Evolutionary conservation across 75 land plant species (phyloP), one percentile per base, ranked within the genome.

Genomic region (Cryptomeria japonica): DNA sequence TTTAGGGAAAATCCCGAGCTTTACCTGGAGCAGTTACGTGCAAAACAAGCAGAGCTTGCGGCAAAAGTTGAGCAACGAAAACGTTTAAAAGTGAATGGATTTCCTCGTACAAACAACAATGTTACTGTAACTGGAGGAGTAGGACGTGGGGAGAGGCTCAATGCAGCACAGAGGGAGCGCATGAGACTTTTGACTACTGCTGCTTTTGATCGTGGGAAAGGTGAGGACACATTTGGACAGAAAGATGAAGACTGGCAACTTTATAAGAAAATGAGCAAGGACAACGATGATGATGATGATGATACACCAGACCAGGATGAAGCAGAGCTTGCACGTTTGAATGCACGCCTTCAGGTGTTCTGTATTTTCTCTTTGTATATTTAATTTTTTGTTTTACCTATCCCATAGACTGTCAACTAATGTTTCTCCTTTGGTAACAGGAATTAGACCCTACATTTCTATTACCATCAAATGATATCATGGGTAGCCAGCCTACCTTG

Each of bases 171-270:
- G 89, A 98, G 91, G 84, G 99, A 98, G 77, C 95, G 99, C 42
- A 98, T 98, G 99, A 98, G 96, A 42, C 96, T 98, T 56, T 86
- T 98, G 76, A 96, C 99, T 15, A 93, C 98, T 39, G 99, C 99
- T 68, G 99, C 99, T 51, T 98, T 98, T 92, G 99, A 98, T 88
- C 90, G 99, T 39, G 99, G 99, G 38, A 98, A 98, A 87, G 99
- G 96, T 83, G 99, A 98, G 88, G 99, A 98, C 86, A 98, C 99
- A 11, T 98, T 98, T 93, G 99, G 99, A 80, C 92, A 92, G 83
- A 94, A 89, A 70, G 99, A 98, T 90, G 99, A 98, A 90, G 99
- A 98, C 82, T 98, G 99, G 99, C 95, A 96, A 85, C 94, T 98
- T 15, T 98, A 98, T 87, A 98, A 98, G 86, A 87, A 95, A 84